These are phyloP conservation scores for Melaleuca quinquenervia DNA, from an alignment of 345 rosid species.

Conservation along the genomic window DNA sequence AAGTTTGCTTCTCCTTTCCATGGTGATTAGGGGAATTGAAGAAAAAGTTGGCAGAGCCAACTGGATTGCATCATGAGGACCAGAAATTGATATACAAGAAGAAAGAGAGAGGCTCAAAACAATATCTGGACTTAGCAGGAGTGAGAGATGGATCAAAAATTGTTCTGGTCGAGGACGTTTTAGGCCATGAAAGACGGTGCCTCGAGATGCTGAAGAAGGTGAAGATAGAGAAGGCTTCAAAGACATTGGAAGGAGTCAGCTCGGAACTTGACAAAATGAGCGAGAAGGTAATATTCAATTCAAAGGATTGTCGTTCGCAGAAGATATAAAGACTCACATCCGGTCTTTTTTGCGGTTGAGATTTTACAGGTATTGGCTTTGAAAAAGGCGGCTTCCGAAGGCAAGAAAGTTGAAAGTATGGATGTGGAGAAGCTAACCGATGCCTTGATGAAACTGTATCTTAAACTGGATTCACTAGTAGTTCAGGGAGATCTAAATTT, in stretches of 20 bases:
- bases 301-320: neutral
- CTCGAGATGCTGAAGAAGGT: constrained; percentile 34
- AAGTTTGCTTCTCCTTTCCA: neutral
- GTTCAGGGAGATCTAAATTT: constrained; percentile 40
- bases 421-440: constrained; percentile 28
- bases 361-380: constrained; percentile 22
- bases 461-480: constrained; percentile 36
- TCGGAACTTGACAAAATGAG: constrained; percentile 26
- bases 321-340: neutral
- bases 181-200: constrained; percentile 31
- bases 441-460: constrained; percentile 29
- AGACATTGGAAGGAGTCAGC: constrained; percentile 30
- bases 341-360: neutral
- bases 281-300: constrained; percentile 16
- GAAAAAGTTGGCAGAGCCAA: constrained; percentile 35
- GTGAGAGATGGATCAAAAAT: constrained; percentile 47
- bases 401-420: constrained; percentile 21
- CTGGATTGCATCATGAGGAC: constrained; percentile 40
- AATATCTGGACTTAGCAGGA: constrained; percentile 32
- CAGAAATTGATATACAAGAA: constrained; percentile 47
- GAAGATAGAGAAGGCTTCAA: constrained; percentile 36
- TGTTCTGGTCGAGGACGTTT: constrained; percentile 37
- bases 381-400: constrained; percentile 19
- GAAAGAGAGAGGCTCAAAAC: constrained; percentile 49
- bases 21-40: constrained; percentile 37